Conservation (phyloP, 1,139 yeast genomes). For the Torulaspora pretoriensis region DNA sequence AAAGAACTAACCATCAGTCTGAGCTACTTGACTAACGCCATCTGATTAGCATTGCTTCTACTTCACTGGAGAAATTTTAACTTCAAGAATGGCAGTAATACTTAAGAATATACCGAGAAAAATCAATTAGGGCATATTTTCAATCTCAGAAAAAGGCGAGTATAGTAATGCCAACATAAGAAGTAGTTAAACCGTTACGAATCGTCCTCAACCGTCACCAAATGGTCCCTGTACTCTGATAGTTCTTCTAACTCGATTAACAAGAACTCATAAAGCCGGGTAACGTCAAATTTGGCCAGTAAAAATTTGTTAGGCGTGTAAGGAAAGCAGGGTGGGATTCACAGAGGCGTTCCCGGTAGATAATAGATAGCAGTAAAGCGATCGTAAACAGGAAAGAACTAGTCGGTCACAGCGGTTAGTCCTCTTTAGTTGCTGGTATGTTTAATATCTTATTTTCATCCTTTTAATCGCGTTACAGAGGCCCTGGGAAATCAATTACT, state of each 20-base stretch:
- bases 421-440: constrained; percentile 4
- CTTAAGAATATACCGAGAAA: not conserved
- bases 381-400: not conserved
- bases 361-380: not conserved
- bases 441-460: not conserved
- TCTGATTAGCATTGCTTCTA: too few relatives aligned
- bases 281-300: not conserved
- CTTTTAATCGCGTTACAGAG: not conserved
- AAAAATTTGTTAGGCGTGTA: constrained; percentile 9
- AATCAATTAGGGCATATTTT: too few relatives aligned
- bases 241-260: too few relatives aligned
- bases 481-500: not conserved
- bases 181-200: too few relatives aligned
- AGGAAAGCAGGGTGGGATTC: constrained; percentile 4
- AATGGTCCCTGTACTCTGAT: too few relatives aligned
- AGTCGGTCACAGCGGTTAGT: not conserved
- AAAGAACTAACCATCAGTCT: too few relatives aligned
- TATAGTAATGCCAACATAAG: too few relatives aligned
- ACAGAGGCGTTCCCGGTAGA: not conserved
- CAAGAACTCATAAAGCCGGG: too few relatives aligned
- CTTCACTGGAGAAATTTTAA: too few relatives aligned
- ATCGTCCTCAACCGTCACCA: too few relatives aligned
- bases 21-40: too few relatives aligned
- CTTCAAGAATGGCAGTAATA: not conserved
- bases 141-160: too few relatives aligned